phyloP scores from a whole-genome alignment of 106 monocot species.

The Amphibolis antarctica region DNA sequence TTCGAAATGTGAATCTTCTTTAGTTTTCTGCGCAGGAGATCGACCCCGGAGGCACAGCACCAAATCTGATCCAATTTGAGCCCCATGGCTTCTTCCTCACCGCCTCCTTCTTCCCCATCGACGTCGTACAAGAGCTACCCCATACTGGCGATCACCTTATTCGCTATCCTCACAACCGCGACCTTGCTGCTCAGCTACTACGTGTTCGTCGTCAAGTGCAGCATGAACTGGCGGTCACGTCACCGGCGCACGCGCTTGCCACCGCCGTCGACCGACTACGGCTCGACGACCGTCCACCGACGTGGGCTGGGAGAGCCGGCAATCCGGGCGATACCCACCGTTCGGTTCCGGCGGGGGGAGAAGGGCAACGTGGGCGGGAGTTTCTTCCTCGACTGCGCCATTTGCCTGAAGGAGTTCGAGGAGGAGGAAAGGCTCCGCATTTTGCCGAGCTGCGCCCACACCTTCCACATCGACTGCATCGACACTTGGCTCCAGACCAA shows the following conservation, averaged over 20 bases:
- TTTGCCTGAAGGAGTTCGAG: slow-evolving; percentile 16
- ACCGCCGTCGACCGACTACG: not conserved
- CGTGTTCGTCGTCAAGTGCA: slow-evolving; percentile 38
- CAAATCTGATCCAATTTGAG: not conserved
- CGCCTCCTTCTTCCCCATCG: not conserved
- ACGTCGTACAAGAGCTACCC: slow-evolving; percentile 7
- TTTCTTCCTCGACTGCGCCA: slow-evolving; percentile 22
- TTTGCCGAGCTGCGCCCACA: slow-evolving; percentile 13
- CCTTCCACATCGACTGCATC: slow-evolving; percentile 24
- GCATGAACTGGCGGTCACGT: not conserved
- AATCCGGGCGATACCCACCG: slow-evolving; percentile 40
- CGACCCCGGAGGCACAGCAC: not conserved
- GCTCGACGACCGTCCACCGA: not conserved
- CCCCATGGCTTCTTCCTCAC: not conserved
- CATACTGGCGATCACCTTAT: slow-evolving; percentile 13
- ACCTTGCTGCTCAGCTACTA: slow-evolving; percentile 55
- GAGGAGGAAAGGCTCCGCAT: slow-evolving; percentile 11
- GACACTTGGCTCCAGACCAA: slow-evolving; percentile 21
- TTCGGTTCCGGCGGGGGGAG: slow-evolving; percentile 18
- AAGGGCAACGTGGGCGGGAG: not conserved
- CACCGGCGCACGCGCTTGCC: not conserved
- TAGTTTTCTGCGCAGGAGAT: no score
- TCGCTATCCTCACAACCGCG: slow-evolving; percentile 48
- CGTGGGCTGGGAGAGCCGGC: slow-evolving; percentile 30
- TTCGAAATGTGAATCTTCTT: no score